A percentile compares a stretch with the other conserved stretches of the same genome.
Evolutionary conservation across 192 early-diverging fungal species (phyloP).

Genomic region (Pilobolus umbonatus): DNA sequence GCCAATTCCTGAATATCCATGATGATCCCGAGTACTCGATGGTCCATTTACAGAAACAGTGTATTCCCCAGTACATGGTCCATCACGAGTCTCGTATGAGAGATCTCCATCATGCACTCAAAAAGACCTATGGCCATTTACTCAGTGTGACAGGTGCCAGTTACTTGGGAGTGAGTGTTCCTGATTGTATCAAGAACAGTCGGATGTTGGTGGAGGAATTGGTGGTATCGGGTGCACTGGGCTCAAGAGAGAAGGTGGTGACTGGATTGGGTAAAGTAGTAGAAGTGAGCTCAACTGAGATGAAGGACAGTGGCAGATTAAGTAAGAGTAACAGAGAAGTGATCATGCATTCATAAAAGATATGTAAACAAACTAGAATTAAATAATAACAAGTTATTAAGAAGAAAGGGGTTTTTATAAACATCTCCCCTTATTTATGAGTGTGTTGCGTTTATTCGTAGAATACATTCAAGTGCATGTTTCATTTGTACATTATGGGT

Average conservation of each 20-base stretch:
- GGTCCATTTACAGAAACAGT: slow-evolving; percentile 60
- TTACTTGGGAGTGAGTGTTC: slow-evolving; percentile 81
- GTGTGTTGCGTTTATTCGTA: too few relatives aligned
- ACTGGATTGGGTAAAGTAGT: slow-evolving; percentile 27
- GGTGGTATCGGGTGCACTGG: slow-evolving; percentile 38
- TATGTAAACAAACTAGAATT: too few relatives aligned
- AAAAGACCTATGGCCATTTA: slow-evolving; percentile 40
- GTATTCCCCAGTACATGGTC: slow-evolving; percentile 88
- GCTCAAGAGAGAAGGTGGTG: slow-evolving; percentile 11
- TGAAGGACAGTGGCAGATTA: slow-evolving; percentile 12
- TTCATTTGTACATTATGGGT: too few relatives aligned
- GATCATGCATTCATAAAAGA: slow-evolving; percentile 10
- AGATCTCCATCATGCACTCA: slow-evolving; percentile 54
- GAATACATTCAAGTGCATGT: too few relatives aligned
- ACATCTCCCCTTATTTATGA: too few relatives aligned
- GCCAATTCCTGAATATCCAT: slow-evolving; percentile 55
- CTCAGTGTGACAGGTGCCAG: slow-evolving; percentile 76
- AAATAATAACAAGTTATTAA: too few relatives aligned
- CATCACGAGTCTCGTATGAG: slow-evolving; percentile 70
- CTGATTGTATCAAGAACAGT: slow-evolving; percentile 72
- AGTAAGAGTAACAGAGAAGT: slow-evolving; percentile 11
- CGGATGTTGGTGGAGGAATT: slow-evolving; percentile 55
- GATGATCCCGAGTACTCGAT: slow-evolving; percentile 39
- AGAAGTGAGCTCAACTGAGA: background rate
- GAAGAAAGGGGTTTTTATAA: too few relatives aligned